Evolutionary conservation across 2,329 filamentous ascomycete species (phyloP).

Genomic region (Pezicula radicicola): DNA sequence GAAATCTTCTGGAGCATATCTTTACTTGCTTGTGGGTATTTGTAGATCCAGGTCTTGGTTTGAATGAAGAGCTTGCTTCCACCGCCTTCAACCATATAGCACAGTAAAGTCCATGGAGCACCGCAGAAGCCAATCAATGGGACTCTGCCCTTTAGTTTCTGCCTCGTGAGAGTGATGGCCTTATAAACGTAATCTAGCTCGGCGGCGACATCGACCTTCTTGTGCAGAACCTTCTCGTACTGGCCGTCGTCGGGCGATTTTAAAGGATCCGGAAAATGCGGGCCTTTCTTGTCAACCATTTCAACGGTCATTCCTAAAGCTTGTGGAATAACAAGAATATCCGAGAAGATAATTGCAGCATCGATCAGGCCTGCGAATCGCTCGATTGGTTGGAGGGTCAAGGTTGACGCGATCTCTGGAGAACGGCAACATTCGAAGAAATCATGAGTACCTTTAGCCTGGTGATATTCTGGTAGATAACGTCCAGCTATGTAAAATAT

Average conservation of each 20-base stretch:
- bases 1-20: constrained; percentile 85
- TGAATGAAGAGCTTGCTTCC: constrained; percentile 93
- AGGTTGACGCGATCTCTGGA: constrained; percentile 86
- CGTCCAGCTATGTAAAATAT: constrained; percentile 66
- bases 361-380: constrained; percentile 89
- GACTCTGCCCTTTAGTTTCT: constrained; percentile 84
- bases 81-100: constrained; percentile 98
- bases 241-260: constrained; percentile 77
- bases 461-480: constrained; percentile 96
- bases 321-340: constrained; percentile 96
- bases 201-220: constrained; percentile 77
- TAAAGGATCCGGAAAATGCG: constrained; percentile 87
- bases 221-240: constrained; percentile 73
- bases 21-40: constrained; percentile 77
- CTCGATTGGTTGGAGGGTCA: constrained; percentile 93
- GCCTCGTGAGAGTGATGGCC: constrained; percentile 85
- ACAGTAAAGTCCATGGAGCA: constrained; percentile 93
- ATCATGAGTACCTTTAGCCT: constrained; percentile 85
- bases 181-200: constrained; percentile 95
- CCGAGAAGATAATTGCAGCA: constrained; percentile 97
- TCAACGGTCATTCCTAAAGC: constrained; percentile 98
- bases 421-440: constrained; percentile 98
- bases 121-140: constrained; percentile 96
- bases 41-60: constrained; percentile 96
- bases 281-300: constrained; percentile 97